phyloP scores from a whole-genome alignment of 306 rosid genomes.

The Dalbergia cochinchinensis region DNA sequence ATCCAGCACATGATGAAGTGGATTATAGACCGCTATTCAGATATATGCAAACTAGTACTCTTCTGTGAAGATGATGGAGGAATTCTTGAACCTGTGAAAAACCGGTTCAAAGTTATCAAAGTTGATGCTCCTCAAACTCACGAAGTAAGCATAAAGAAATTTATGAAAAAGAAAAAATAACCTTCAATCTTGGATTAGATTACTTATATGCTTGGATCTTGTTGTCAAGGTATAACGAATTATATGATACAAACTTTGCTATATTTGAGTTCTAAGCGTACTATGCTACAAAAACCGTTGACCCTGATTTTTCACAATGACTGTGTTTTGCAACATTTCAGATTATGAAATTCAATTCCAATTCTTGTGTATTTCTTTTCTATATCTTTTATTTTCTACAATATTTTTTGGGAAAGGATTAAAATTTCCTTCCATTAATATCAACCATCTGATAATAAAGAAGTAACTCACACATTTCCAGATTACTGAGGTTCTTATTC shows the following conservation, averaged over 20 bases:
- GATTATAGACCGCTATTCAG: constrained; percentile 84
- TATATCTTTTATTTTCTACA: neutral
- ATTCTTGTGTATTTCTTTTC: constrained; percentile 5
- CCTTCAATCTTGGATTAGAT: neutral
- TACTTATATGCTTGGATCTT: neutral
- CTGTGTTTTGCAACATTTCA: neutral
- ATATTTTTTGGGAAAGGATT: neutral
- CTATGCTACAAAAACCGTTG: constrained; percentile 15
- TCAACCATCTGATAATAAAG: constrained; percentile 14
- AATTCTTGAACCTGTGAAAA: constrained; percentile 67
- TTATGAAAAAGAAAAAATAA: neutral
- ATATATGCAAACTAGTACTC: constrained; percentile 73
- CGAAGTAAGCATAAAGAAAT: constrained; percentile 62
- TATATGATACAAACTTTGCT: neutral
- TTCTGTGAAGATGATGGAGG: constrained; percentile 75
- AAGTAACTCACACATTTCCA: constrained; percentile 46
- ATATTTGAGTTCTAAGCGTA: neutral
- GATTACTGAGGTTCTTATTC: constrained; percentile 78
- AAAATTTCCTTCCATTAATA: constrained; percentile 13
- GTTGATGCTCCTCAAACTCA: constrained; percentile 74
- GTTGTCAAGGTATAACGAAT: constrained; percentile 10
- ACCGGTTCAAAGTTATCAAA: constrained; percentile 62
- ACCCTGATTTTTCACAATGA: constrained; percentile 4
- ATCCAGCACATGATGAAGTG: constrained; percentile 86
- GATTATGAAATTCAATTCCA: neutral